A percentile compares a stretch with the other conserved stretches of the same genome.
These are phyloP conservation scores for Cordyceps fumosorosea DNA, from an alignment of 2,329 filamentous ascomycete genomes.

Conservation along the genomic window DNA sequence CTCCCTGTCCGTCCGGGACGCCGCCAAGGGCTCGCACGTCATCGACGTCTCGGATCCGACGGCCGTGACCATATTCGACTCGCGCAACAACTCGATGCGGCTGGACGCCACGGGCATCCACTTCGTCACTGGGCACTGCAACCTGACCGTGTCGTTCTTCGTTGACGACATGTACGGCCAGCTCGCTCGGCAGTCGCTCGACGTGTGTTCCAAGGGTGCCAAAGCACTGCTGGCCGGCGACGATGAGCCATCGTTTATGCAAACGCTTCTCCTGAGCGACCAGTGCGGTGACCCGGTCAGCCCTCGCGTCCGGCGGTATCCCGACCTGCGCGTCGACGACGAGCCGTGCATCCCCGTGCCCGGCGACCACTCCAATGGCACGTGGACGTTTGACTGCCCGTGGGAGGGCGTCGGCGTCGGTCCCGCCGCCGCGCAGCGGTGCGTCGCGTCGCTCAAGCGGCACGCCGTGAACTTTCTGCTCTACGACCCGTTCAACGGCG, in stretches of 20 bases:
- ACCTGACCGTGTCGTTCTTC: constrained; percentile 26
- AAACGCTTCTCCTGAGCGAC: constrained; percentile 27
- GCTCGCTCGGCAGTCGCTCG: constrained; percentile 24
- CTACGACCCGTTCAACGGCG: constrained; percentile 29
- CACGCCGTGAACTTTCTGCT: constrained; percentile 28
- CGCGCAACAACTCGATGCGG: constrained; percentile 25
- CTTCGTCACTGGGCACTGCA: constrained; percentile 28
- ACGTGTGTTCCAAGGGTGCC: constrained; percentile 21
- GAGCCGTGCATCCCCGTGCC: constrained; percentile 24
- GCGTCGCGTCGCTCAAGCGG: constrained; percentile 26
- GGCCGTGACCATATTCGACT: constrained; percentile 26
- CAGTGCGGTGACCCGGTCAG: constrained; percentile 28
- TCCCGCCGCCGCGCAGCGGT: constrained; percentile 21
- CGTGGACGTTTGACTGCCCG: constrained; percentile 30
- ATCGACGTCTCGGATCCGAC: constrained; percentile 30
- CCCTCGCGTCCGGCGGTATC: constrained; percentile 22
- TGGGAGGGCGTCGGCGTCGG: constrained; percentile 25
- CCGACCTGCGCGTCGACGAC: constrained; percentile 25
- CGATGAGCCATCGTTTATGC: constrained; percentile 20
- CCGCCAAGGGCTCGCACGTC: constrained; percentile 21
- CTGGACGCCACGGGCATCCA: constrained; percentile 28
- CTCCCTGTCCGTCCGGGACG: constrained; percentile 28
- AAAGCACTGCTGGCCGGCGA: not conserved
- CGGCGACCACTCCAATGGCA: constrained; percentile 20
- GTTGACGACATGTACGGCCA: constrained; percentile 29